These are phyloP conservation scores for Hymenoscyphus linearis DNA, from an alignment of 2,329 filamentous ascomycete species.

Conservation along the genomic window DNA sequence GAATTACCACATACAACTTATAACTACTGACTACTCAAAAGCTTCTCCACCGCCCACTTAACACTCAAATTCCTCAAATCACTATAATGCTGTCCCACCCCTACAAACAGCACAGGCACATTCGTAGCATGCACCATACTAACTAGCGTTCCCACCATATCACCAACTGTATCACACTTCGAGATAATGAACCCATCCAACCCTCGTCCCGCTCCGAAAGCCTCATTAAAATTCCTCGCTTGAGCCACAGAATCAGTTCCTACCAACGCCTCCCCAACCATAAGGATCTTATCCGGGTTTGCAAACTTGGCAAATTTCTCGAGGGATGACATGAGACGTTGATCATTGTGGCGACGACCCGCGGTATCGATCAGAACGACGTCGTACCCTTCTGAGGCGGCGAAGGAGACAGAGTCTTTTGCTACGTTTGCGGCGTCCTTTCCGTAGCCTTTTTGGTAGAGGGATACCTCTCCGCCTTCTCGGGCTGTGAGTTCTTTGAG, in stretches of 20 bases:
- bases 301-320: conserved; percentile 98
- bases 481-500: conserved; percentile 81
- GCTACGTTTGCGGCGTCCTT: conserved; percentile 96
- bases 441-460: conserved; percentile 96
- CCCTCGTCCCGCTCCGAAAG: conserved; percentile 73
- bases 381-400: conserved; percentile 70
- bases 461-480: conserved; percentile 78
- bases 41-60: conserved; percentile 63
- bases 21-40: conserved; percentile 39
- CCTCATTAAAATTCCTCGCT: conserved; percentile 91
- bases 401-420: conserved; percentile 84
- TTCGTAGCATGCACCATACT: conserved; percentile 97
- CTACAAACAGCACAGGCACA: conserved; percentile 91
- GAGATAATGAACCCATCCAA: conserved; percentile 97
- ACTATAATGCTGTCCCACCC: conserved; percentile 65
- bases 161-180: conserved; percentile 98
- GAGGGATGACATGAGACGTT: conserved; percentile 88
- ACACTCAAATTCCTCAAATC: conserved; percentile 65
- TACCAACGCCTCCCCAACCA: conserved; percentile 87
- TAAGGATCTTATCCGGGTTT: conserved; percentile 95
- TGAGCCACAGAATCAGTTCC: conserved; percentile 94
- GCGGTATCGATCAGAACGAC: conserved; percentile 97
- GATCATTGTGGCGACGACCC: conserved; percentile 89
- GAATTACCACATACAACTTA: background rate
- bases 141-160: conserved; percentile 84